Percentiles rank a stretch among this genome's conserved stretches.
phyloP scores from a whole-genome alignment of 345 rosid species.

The Carallia brachiata region DNA sequence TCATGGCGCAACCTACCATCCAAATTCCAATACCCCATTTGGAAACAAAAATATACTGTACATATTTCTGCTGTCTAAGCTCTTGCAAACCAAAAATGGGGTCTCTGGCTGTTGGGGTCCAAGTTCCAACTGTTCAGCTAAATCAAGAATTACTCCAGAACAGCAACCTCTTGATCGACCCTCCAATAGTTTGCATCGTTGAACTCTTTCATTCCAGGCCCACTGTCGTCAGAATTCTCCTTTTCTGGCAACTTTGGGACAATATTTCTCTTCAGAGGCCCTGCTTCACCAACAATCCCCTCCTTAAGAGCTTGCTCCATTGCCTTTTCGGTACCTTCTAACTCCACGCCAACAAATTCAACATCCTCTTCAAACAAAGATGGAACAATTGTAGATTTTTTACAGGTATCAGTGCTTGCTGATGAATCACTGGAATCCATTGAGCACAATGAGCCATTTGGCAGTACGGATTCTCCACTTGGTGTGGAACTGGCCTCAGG shows the following conservation, averaged over 20 bases:
- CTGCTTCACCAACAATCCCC: slow-evolving; percentile 95
- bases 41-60: slow-evolving; percentile 50
- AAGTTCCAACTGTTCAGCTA: slow-evolving; percentile 9
- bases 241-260: slow-evolving; percentile 48
- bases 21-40: slow-evolving; percentile 27
- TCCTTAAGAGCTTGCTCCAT: slow-evolving; percentile 93
- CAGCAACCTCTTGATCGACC: slow-evolving; percentile 84
- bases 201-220: slow-evolving; percentile 70
- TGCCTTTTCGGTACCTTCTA: slow-evolving; percentile 89
- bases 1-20: slow-evolving; percentile 34
- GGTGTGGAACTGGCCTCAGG: slow-evolving; percentile 33
- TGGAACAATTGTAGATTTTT: slow-evolving; percentile 43
- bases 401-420: slow-evolving; percentile 33
- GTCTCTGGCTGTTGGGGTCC: slow-evolving; percentile 15
- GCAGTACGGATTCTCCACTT: slow-evolving; percentile 40
- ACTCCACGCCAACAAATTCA: slow-evolving; percentile 89
- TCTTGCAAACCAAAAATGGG: slow-evolving; percentile 24
- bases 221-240: slow-evolving; percentile 51
- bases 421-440: slow-evolving; percentile 41
- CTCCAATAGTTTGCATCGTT: slow-evolving; percentile 93
- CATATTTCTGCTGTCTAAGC: slow-evolving; percentile 30
- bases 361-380: slow-evolving; percentile 95
- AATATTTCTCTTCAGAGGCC: slow-evolving; percentile 66
- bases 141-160: slow-evolving; percentile 54
- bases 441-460: slow-evolving; percentile 56